Conservation (phyloP, 2,329 filamentous ascomycete species). For the Trichothecium sympodiale region DNA sequence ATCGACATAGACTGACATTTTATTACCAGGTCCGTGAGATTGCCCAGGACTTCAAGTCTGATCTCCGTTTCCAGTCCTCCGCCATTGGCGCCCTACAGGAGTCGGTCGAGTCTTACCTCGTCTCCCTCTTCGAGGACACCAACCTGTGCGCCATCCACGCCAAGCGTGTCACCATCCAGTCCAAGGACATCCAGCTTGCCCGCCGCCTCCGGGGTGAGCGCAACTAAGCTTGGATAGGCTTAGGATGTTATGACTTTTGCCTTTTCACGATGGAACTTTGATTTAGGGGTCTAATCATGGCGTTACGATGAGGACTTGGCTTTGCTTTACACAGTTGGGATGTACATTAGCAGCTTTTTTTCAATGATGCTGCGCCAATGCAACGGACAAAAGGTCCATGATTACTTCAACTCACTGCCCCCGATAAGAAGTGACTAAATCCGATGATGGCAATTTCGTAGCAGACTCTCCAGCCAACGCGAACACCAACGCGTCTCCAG, state of each 20-base stretch:
- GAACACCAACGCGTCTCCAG: too few relatives aligned
- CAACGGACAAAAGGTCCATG: conserved; percentile 14
- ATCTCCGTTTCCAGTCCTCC: conserved; percentile 95
- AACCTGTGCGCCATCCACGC: conserved; percentile 98
- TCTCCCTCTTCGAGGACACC: conserved; percentile 96
- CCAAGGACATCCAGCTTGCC: conserved; percentile 94
- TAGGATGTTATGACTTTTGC: conserved; percentile 30
- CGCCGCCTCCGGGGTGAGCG: conserved; percentile 90
- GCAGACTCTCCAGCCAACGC: too few relatives aligned
- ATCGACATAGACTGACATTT: conserved; percentile 5
- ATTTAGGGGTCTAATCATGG: conserved; percentile 33
- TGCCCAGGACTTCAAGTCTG: conserved; percentile 88
- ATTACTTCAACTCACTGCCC: neutral
- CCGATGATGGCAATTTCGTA: neutral
- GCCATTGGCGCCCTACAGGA: conserved; percentile 97
- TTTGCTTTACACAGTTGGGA: conserved; percentile 27
- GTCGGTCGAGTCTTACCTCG: conserved; percentile 96
- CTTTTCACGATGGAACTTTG: conserved; percentile 26
- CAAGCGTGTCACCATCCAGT: conserved; percentile 97
- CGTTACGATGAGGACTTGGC: conserved; percentile 31
- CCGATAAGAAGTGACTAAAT: neutral
- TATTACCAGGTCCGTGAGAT: conserved; percentile 74
- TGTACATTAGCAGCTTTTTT: conserved; percentile 2
- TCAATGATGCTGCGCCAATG: conserved; percentile 18
- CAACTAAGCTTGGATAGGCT: conserved; percentile 45